These are phyloP conservation scores for Lactifluus rugatus DNA, from an alignment of 768 basidiomycete genomes.

Conservation along the genomic window DNA sequence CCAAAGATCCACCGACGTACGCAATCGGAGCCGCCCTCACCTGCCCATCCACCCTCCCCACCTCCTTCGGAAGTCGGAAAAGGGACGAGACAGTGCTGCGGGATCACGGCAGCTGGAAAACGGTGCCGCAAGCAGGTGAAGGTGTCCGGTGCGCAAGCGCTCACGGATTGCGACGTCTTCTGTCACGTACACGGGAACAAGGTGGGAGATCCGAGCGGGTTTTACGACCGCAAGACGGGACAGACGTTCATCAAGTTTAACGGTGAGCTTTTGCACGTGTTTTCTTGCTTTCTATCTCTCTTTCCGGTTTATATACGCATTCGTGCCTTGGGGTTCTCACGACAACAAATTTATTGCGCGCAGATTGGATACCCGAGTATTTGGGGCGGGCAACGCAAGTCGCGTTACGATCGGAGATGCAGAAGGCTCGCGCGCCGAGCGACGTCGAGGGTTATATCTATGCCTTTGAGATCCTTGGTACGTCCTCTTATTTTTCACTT, in stretches of 20 bases:
- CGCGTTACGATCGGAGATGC: slow-evolving; percentile 32
- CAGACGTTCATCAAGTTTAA: slow-evolving; percentile 31
- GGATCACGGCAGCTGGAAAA: slow-evolving; percentile 53
- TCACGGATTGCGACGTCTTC: slow-evolving; percentile 34
- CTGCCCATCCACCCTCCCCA: slow-evolving; percentile 16
- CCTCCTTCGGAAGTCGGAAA: slow-evolving; percentile 14
- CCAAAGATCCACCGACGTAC: too few relatives aligned
- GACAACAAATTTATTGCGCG: neutral
- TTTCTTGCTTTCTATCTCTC: too few relatives aligned
- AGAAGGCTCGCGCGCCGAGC: slow-evolving; percentile 39
- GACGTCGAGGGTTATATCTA: slow-evolving; percentile 76
- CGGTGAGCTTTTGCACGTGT: slow-evolving; percentile 33
- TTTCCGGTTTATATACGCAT: too few relatives aligned
- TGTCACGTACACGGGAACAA: slow-evolving; percentile 58
- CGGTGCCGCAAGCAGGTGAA: slow-evolving; percentile 48
- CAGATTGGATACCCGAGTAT: neutral
- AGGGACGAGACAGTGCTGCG: slow-evolving; percentile 43
- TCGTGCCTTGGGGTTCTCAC: slow-evolving; percentile 12
- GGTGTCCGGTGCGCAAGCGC: slow-evolving; percentile 25
- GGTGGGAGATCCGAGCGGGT: slow-evolving; percentile 44
- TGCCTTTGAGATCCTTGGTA: slow-evolving; percentile 70
- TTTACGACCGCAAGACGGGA: slow-evolving; percentile 37
- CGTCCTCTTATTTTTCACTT: slow-evolving; percentile 3
- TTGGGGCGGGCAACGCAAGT: neutral
- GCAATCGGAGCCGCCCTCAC: slow-evolving; percentile 19